Evolutionary conservation across 352 stramenopile genomes (phyloP).

Genomic region (Globisporangium paroecandrum): DNA sequence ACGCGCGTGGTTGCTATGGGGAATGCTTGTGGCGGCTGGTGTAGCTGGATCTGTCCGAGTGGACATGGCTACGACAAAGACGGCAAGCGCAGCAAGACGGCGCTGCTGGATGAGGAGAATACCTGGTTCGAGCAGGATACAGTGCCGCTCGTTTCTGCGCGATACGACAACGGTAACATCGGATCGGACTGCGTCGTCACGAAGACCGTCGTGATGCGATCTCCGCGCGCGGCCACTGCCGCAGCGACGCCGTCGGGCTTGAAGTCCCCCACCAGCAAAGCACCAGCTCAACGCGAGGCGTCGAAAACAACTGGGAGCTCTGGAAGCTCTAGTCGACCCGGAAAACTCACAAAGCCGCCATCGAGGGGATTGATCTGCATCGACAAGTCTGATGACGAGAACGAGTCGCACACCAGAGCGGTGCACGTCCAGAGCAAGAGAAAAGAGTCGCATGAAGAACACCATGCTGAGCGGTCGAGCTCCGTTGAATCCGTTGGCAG

Average conservation of each 20-base stretch:
- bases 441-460: constrained; percentile 4
- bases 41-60: constrained; percentile 17
- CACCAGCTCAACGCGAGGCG: neutral
- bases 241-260: neutral
- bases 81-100: constrained; percentile 10
- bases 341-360: constrained; percentile 12
- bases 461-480: constrained; percentile 9
- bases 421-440: neutral
- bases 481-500: constrained; percentile 9
- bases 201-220: constrained; percentile 53
- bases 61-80: constrained; percentile 11
- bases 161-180: constrained; percentile 31
- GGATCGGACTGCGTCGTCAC: constrained; percentile 39
- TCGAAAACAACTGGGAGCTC: constrained; percentile 8
- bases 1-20: constrained; percentile 11
- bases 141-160: constrained; percentile 49
- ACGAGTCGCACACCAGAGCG: neutral
- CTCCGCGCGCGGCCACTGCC: constrained; percentile 19
- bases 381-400: constrained; percentile 18
- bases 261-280: neutral
- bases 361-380: constrained; percentile 17
- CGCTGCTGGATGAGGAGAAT: constrained; percentile 24
- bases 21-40: constrained; percentile 19
- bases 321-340: neutral
- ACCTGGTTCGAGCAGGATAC: constrained; percentile 67